Conservation (phyloP, 1,284 basidiomycete genomes). For the Testicularia cyperi region DNA sequence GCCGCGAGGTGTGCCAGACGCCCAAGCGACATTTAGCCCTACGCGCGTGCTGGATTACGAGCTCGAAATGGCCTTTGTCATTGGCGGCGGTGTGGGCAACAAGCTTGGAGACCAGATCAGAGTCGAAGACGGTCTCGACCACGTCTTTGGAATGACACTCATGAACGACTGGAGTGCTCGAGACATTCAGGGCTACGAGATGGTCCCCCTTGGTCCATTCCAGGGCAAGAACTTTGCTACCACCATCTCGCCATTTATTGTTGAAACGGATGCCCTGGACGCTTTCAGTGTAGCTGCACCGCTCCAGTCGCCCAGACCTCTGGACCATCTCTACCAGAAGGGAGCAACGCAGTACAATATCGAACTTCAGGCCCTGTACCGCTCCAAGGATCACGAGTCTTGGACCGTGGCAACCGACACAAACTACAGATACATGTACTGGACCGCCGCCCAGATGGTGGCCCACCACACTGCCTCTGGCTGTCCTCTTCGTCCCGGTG, state of each 20-base stretch:
- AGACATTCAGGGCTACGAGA: constrained; percentile 20
- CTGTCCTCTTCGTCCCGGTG: constrained; percentile 13
- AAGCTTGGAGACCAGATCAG: constrained; percentile 6
- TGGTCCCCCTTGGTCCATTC: constrained; percentile 13
- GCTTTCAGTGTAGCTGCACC: constrained; percentile 5
- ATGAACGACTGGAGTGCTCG: constrained; percentile 46
- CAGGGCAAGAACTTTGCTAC: constrained; percentile 18
- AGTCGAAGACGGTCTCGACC: constrained; percentile 3
- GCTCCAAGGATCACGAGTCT: neutral
- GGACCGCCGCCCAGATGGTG: constrained; percentile 22
- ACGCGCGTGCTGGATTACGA: constrained; percentile 34
- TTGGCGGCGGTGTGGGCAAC: constrained; percentile 14
- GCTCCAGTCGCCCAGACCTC: constrained; percentile 3
- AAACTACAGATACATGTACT: constrained; percentile 19
- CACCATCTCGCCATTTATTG: constrained; percentile 21
- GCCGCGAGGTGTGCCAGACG: constrained; percentile 5
- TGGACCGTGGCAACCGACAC: constrained; percentile 16
- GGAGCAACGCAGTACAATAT: constrained; percentile 9
- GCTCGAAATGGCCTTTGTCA: constrained; percentile 29
- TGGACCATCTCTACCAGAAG: constrained; percentile 7
- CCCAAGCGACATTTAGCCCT: constrained; percentile 11
- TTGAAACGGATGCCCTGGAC: constrained; percentile 7
- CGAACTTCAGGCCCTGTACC: constrained; percentile 1
- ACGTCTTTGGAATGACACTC: constrained; percentile 36
- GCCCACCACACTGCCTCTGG: constrained; percentile 20